These are phyloP conservation scores for Termitomyces sp. DNA, from an alignment of 768 basidiomycete genomes.

Conservation along the genomic window DNA sequence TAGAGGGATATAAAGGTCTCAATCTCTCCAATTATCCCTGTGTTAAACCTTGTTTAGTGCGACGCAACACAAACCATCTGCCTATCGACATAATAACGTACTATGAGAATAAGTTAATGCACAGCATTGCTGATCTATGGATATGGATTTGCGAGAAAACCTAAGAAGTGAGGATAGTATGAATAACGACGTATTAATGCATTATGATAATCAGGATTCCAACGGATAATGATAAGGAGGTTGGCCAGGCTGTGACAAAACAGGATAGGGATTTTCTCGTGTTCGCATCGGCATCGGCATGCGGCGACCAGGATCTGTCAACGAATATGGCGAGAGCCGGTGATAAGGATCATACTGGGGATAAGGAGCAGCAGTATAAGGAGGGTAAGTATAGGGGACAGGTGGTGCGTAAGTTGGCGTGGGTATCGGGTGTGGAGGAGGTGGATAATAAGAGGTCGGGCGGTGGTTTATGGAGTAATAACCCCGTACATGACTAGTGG, in stretches of 20 bases:
- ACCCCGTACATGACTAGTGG: constrained; percentile 8
- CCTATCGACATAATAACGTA: neutral
- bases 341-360: constrained; percentile 10
- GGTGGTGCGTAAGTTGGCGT: constrained; percentile 4
- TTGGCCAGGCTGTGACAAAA: constrained; percentile 9
- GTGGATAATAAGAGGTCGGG: constrained; percentile 3
- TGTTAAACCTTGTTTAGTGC: too few species aligned
- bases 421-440: constrained; percentile 7
- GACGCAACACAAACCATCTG: neutral
- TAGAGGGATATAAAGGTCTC: too few species aligned
- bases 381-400: constrained; percentile 12
- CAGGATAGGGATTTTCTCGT: constrained; percentile 16
- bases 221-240: constrained; percentile 15
- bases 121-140: neutral
- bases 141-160: neutral
- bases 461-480: constrained; percentile 9
- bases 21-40: too few species aligned
- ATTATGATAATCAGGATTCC: neutral
- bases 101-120: neutral
- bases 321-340: constrained; percentile 5
- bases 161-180: neutral
- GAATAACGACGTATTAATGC: neutral
- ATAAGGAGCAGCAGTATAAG: constrained; percentile 13
- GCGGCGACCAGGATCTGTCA: constrained; percentile 1
- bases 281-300: constrained; percentile 5